Base-by-base conservation (phyloP, 257 asterid species). In the Fraxinus americana region DNA sequence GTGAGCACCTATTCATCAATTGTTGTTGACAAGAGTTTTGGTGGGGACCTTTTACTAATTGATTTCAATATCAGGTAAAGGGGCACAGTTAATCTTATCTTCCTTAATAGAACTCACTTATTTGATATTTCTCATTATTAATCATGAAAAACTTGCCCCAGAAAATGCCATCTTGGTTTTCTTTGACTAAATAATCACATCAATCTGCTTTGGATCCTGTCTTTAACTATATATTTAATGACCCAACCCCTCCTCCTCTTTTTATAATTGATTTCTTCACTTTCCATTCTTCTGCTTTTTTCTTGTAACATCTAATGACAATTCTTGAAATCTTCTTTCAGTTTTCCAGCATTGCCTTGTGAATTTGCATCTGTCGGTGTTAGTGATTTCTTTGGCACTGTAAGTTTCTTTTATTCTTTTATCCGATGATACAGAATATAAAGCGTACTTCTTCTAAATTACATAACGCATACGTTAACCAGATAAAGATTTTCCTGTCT, bases 311-410 rank as follows among this genome's bases (percentile, higher is more conserved):
- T 41, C 50, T 17, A 16, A 13, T 50, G 61, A 50, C 61, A 17
- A 50, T 50, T 50, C 61, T 50, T 66, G 57, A 71, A 71, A 35
- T 74, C 70, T 82, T 84, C 57, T 41, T 86, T 86, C 82, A 94
- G 99, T 87, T 93, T 95, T 87, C 99, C 98, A 6, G 96, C 99
- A 38, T 71, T 95, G 83, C 91, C 99, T 78, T 95, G 99, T 82
- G 99, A 93, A 86, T 93, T 95, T 87, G 99, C 99, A 69, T 95
- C 99, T 14, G 91, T 95, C 21, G 97, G 90, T 79, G 92, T 95
- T 82, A 89, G 96, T 85, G 99, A 92, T 82, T 92, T 90, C 82
- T 80, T 93, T 87, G 98, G 98, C 83, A 95, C 98, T 72, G 99
- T 95, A 93, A 88, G 98, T 88, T 80, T 74, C 70, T 39, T 67